These are phyloP conservation scores for Glomus cerebriforme DNA, from an alignment of 192 early-diverging fungal genomes.

Conservation along the genomic window DNA sequence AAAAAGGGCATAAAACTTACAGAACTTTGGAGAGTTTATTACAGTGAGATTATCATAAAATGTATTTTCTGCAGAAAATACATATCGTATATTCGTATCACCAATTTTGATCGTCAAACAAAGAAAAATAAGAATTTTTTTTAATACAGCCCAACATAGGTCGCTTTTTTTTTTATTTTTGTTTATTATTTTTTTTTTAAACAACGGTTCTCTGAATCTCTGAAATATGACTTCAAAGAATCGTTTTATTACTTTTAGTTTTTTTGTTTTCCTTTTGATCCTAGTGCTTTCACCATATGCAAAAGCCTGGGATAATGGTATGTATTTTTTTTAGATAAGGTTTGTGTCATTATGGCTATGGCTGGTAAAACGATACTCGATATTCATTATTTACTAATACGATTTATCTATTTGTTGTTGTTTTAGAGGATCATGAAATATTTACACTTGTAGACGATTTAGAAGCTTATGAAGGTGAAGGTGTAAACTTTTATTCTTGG, in stretches of 20 bases:
- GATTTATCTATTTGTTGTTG: background rate
- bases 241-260: background rate
- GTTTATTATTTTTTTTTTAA: too few relatives aligned
- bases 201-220: background rate
- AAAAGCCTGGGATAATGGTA: conserved; percentile 19
- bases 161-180: too few relatives aligned
- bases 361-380: background rate
- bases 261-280: background rate
- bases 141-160: background rate
- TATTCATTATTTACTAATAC: background rate
- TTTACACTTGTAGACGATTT: conserved; percentile 81
- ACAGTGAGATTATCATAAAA: too few relatives aligned
- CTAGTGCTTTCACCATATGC: background rate
- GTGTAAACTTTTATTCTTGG: conserved; percentile 68
- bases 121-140: too few relatives aligned
- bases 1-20: too few relatives aligned
- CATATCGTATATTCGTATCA: too few relatives aligned
- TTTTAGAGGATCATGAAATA: conserved; percentile 74
- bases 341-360: background rate
- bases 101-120: too few relatives aligned
- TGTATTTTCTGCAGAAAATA: too few relatives aligned
- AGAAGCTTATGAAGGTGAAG: conserved; percentile 57
- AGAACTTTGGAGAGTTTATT: too few relatives aligned
- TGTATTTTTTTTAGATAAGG: background rate
- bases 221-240: background rate